A percentile compares a stretch with the other conserved stretches of the same genome.
These are phyloP conservation scores for Dryadomyces quercivorus DNA, from an alignment of 2,329 filamentous ascomycete genomes.

Conservation along the genomic window DNA sequence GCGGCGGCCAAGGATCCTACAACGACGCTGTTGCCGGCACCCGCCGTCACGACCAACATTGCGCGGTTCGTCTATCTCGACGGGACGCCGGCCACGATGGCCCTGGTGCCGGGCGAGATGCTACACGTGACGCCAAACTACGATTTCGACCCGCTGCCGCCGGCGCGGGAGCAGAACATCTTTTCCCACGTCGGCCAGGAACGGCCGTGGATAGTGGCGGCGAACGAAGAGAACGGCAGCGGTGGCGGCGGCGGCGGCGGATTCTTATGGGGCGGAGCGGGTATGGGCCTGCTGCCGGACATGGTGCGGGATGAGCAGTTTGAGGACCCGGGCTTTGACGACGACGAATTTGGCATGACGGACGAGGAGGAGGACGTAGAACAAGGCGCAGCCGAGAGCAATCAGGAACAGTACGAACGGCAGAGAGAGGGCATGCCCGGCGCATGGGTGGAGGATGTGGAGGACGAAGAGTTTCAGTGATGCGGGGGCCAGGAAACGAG, in stretches of 20 bases:
- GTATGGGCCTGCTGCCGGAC: not conserved
- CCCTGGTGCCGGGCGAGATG: conserved; percentile 52
- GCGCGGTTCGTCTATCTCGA: conserved; percentile 71
- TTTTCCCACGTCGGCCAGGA: conserved; percentile 31
- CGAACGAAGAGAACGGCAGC: conserved; percentile 2
- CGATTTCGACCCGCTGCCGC: conserved; percentile 74
- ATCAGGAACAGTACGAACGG: not conserved
- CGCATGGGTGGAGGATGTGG: conserved; percentile 8
- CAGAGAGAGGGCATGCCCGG: conserved; percentile 7
- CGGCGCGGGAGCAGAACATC: conserved; percentile 41
- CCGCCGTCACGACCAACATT: conserved; percentile 34
- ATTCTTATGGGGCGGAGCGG: not conserved
- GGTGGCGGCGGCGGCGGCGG: not conserved
- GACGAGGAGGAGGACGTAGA: not conserved
- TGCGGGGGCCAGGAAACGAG: too few relatives aligned
- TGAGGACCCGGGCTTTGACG: not conserved
- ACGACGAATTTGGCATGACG: not conserved
- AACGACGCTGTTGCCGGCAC: conserved; percentile 23
- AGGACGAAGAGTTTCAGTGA: conserved; percentile 3
- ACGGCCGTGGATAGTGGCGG: conserved; percentile 28
- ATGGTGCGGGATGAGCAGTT: not conserved
- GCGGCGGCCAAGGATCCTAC: conserved; percentile 8
- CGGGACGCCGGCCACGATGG: conserved; percentile 59
- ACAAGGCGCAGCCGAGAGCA: not conserved
- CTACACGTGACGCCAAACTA: conserved; percentile 55